A percentile compares a stretch with the other conserved stretches of the same genome.
Evolutionary conservation across 2,329 filamentous ascomycete species (phyloP).

Genomic region (Chrysoporthe puriensis): DNA sequence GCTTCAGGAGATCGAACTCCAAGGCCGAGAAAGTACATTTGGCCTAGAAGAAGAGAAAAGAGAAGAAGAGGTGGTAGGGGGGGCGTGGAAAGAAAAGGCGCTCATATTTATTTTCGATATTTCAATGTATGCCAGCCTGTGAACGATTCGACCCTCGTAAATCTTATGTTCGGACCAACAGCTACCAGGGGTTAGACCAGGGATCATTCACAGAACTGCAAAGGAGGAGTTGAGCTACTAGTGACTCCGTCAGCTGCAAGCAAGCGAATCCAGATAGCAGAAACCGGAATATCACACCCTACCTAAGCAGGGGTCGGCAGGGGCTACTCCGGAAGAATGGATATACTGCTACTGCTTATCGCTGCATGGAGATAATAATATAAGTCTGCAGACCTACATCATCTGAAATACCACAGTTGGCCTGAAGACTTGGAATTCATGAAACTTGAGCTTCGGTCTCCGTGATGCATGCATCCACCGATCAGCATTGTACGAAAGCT

Average conservation of each 20-base stretch:
- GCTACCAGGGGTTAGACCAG: neutral
- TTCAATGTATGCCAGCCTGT: neutral
- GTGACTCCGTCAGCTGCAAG: conserved; percentile 3
- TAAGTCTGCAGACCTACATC: neutral
- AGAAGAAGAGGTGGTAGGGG: neutral
- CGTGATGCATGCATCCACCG: neutral
- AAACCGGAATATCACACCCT: neutral
- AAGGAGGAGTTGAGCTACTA: neutral
- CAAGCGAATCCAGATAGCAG: neutral
- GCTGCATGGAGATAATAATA: neutral
- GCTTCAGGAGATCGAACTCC: neutral
- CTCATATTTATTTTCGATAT: neutral
- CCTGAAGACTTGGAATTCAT: neutral
- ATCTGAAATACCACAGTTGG: neutral
- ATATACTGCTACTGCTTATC: neutral
- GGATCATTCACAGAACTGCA: neutral
- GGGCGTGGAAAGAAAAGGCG: neutral
- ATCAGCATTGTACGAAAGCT: neutral
- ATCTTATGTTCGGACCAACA: neutral
- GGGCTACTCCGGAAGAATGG: neutral
- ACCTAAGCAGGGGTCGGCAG: neutral
- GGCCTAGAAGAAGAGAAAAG: neutral
- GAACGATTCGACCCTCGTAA: neutral
- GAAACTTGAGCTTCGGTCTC: neutral
- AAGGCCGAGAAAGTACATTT: neutral